phyloP scores from a whole-genome alignment of 2,329 filamentous ascomycete genomes.

The Curvularia sp. region DNA sequence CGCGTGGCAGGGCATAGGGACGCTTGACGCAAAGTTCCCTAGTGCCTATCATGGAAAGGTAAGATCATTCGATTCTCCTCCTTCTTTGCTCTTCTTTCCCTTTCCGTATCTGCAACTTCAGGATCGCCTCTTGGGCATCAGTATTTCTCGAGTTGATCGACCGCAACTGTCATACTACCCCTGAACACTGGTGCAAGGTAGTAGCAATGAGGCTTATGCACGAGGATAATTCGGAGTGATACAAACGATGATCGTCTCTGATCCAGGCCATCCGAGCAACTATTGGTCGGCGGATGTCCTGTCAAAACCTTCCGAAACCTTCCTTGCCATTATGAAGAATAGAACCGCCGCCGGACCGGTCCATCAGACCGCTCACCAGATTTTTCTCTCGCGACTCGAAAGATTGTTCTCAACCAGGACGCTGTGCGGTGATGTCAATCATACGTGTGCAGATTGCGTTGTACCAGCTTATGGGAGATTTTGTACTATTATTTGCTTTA shows the following conservation, averaged over 20 bases:
- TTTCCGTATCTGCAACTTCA: background rate
- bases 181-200: background rate
- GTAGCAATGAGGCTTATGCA: background rate
- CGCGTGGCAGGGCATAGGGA: conserved; percentile 18
- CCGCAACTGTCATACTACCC: background rate
- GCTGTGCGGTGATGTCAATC: too few species aligned
- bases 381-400: background rate
- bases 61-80: background rate
- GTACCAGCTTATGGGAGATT: background rate
- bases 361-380: conserved; percentile 3
- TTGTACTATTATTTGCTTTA: background rate
- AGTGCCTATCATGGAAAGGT: background rate
- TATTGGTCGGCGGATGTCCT: conserved; percentile 7
- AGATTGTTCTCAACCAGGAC: too few species aligned
- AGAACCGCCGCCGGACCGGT: conserved; percentile 6
- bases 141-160: background rate
- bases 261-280: background rate
- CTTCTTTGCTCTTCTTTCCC: background rate
- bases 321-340: conserved; percentile 1
- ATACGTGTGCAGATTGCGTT: background rate
- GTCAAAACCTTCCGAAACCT: conserved; percentile 14
- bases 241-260: background rate
- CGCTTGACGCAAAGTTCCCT: conserved; percentile 8
- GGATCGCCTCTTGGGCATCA: background rate
- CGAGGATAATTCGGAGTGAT: background rate